phyloP scores from a whole-genome alignment of 345 rosid genomes.

The Eucalyptus victrix region DNA sequence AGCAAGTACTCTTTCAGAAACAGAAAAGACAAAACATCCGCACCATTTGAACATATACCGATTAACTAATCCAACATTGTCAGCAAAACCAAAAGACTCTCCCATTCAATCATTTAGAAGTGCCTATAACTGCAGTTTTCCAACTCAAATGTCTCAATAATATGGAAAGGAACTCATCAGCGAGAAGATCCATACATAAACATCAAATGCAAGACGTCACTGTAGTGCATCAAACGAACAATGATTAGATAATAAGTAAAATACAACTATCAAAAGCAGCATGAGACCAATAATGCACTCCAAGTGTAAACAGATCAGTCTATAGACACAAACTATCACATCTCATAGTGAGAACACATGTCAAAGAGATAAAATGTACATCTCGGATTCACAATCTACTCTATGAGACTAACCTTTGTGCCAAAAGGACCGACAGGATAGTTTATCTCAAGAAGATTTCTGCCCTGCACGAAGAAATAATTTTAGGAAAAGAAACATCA shows the following conservation, averaged over 20 bases:
- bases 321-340: neutral
- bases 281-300: neutral
- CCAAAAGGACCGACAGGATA: slow-evolving; percentile 73
- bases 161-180: neutral
- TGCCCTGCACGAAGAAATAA: neutral
- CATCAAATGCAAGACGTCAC: neutral
- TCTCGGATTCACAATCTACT: neutral
- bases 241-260: neutral
- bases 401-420: slow-evolving; percentile 49
- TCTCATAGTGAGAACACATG: neutral
- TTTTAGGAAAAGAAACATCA: neutral
- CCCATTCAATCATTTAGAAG: neutral
- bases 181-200: neutral
- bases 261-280: neutral
- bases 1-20: neutral
- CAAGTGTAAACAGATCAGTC: neutral
- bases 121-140: neutral
- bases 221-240: neutral
- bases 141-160: neutral
- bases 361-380: neutral
- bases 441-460: slow-evolving; percentile 46
- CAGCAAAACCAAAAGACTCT: neutral
- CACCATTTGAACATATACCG: neutral
- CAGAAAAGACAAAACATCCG: neutral
- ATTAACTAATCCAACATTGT: neutral